A percentile compares a stretch with the other conserved stretches of the same genome.
phyloP scores from a whole-genome alignment of 169 alveolate genomes.

The Eimeria tenella region DNA sequence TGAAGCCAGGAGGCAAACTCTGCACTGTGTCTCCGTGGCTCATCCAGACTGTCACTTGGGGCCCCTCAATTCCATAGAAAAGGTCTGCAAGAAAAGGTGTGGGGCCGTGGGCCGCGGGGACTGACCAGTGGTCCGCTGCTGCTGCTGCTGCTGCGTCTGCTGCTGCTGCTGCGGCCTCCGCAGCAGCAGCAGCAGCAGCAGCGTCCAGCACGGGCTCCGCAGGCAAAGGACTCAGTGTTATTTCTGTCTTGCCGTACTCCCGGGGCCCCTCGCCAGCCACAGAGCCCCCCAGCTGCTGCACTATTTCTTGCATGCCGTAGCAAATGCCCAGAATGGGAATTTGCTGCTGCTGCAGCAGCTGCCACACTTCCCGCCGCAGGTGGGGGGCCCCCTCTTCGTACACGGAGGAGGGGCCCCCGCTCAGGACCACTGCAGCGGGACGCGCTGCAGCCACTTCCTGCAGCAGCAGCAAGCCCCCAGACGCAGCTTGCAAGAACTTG shows the following conservation, averaged over 20 bases:
- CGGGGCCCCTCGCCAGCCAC: slow-evolving; percentile 74
- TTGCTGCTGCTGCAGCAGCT: slow-evolving; percentile 9
- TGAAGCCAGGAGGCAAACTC: slow-evolving; percentile 65
- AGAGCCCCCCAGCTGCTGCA: slow-evolving; percentile 77
- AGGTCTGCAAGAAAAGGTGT: no score
- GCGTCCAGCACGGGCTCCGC: background rate
- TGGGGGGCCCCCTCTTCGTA: slow-evolving; percentile 85
- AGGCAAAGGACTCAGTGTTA: background rate
- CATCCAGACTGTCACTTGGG: slow-evolving; percentile 82
- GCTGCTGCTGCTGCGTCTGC: no score
- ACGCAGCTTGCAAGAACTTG: background rate
- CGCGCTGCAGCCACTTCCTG: slow-evolving; percentile 60
- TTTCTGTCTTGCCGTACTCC: slow-evolving; percentile 79
- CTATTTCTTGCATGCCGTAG: slow-evolving; percentile 84
- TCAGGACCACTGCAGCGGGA: slow-evolving; percentile 82
- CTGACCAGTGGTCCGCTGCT: background rate
- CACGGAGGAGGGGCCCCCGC: slow-evolving; percentile 86
- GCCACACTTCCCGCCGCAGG: slow-evolving; percentile 68
- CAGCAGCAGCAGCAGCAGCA: background rate
- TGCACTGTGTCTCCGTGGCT: slow-evolving; percentile 84
- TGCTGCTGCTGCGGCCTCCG: slow-evolving; percentile 11
- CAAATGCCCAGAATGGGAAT: slow-evolving; percentile 84
- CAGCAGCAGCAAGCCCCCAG: background rate
- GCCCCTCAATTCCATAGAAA: background rate
- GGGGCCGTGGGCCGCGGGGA: no score